Evolutionary conservation across 1,284 basidiomycete genomes (phyloP), one percentile per base, ranked within the genome.

Genomic region (Athelia sp.): DNA sequence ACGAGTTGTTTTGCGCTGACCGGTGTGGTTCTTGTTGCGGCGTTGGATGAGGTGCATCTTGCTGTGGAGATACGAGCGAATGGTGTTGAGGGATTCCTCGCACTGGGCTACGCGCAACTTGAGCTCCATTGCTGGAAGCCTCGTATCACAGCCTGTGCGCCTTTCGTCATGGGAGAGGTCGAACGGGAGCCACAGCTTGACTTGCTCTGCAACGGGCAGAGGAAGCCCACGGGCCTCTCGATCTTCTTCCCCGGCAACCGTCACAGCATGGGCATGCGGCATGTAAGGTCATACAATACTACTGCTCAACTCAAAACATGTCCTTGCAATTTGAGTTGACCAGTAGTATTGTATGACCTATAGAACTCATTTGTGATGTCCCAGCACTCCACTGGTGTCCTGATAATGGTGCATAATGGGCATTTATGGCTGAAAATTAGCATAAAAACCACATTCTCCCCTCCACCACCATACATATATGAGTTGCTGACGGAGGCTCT

Each of bases 21-120:
- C 53, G 2, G 52, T 52, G 1, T 52, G 18, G n/a, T 58, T 50
- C 8, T 45, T 46, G 38, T 54, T 56, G 2, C 51, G 50, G 19
- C 32, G 47, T 13, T 17, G 18, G 34, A 54, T 51, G 1, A 56
- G 43, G 29, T 43, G 42, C 10, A 43, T 45, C 32, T 52, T 52
- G 14, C 46, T 38, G 34, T 52, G 53, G 2, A 56, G 49, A 8
- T 36, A 26, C 2, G 13, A 10, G 13, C 53, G 50, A 11, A 54
- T 22, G 13, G 18, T 17, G 24, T 24, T 19, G 4, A 56, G 35
- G 10, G 38, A 21, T 34, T 52, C 36, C 18, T 19, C 4, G 45
- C 51, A 52, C 34, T 54, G 53, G n/a, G 49, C 34, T 2, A 43
- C 31, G 2, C 53, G 46, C 18, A 54, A 45, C 29, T 43, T 22